Conservation (phyloP, 306 rosid genomes). For the Castanospermum australe region DNA sequence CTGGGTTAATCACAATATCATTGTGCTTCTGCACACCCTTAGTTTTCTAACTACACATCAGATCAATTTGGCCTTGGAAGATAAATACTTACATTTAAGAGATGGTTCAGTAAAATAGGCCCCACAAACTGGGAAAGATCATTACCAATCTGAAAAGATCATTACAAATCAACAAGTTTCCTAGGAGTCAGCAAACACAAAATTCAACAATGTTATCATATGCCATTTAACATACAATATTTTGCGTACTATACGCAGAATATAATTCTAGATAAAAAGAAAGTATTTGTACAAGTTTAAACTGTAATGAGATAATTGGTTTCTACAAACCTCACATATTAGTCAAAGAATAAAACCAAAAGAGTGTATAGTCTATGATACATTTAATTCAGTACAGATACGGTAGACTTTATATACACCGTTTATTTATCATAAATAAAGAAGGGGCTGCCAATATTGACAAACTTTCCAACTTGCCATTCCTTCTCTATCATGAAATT, state of each 20-base stretch:
- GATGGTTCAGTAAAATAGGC: conserved; percentile 67
- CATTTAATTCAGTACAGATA: too few relatives aligned
- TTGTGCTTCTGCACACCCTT: not conserved
- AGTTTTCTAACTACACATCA: not conserved
- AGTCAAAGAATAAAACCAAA: too few relatives aligned
- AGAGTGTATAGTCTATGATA: too few relatives aligned
- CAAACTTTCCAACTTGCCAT: not conserved
- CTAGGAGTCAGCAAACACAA: not conserved
- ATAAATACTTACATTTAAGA: conserved; percentile 58
- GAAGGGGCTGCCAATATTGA: not conserved
- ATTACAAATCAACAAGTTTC: conserved; percentile 20
- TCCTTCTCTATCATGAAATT: too few relatives aligned
- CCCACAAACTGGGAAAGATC: conserved; percentile 85
- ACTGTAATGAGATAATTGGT: not conserved
- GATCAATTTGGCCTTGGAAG: not conserved
- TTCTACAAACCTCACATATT: not conserved
- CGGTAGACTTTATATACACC: too few relatives aligned
- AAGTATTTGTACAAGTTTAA: not conserved
- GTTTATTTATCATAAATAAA: too few relatives aligned
- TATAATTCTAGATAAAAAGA: not conserved
- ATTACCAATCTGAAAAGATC: conserved; percentile 60
- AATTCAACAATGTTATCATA: conserved; percentile 9
- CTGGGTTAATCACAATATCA: not conserved
- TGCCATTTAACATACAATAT: not conserved
- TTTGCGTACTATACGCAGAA: not conserved